Evolutionary conservation across 768 basidiomycete species (phyloP).

Genomic region (Tricholoma hemisulphureum): DNA sequence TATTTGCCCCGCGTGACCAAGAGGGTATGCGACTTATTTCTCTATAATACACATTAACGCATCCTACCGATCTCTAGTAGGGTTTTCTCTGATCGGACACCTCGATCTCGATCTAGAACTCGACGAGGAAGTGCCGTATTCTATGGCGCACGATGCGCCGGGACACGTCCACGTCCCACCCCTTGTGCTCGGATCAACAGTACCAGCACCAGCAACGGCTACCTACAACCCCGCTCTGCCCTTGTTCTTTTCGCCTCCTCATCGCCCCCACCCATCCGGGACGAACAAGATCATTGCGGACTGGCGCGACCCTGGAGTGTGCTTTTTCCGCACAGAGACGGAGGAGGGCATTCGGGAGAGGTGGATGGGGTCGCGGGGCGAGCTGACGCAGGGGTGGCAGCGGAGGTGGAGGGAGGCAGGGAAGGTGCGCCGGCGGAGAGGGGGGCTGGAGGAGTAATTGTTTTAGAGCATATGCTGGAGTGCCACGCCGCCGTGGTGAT

Average conservation of each 20-base stretch:
- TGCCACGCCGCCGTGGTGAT: too few relatives aligned
- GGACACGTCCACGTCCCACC: conserved; percentile 18
- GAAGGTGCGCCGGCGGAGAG: conserved; percentile 58
- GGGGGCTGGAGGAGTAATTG: conserved; percentile 16
- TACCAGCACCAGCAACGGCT: conserved; percentile 33
- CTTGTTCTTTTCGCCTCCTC: conserved; percentile 58
- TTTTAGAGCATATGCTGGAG: too few relatives aligned
- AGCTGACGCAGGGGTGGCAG: conserved; percentile 77
- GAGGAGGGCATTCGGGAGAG: conserved; percentile 60
- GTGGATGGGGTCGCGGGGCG: conserved; percentile 70
- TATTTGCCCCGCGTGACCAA: conserved; percentile 70
- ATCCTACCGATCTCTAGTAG: conserved; percentile 33
- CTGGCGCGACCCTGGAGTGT: conserved; percentile 35
- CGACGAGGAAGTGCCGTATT: conserved; percentile 50
- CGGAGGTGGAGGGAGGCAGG: conserved; percentile 72
- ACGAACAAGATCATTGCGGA: not conserved
- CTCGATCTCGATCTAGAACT: conserved; percentile 73
- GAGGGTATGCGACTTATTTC: conserved; percentile 46
- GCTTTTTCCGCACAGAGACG: conserved; percentile 50
- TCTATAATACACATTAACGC: not conserved
- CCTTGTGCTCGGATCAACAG: not conserved
- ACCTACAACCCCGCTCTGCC: conserved; percentile 47
- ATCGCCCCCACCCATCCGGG: not conserved
- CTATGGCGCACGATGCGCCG: not conserved
- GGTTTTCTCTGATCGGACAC: conserved; percentile 75